Evolutionary conservation across 257 asterid genomes (phyloP).

Genomic region (Rubia yunnanensis): DNA sequence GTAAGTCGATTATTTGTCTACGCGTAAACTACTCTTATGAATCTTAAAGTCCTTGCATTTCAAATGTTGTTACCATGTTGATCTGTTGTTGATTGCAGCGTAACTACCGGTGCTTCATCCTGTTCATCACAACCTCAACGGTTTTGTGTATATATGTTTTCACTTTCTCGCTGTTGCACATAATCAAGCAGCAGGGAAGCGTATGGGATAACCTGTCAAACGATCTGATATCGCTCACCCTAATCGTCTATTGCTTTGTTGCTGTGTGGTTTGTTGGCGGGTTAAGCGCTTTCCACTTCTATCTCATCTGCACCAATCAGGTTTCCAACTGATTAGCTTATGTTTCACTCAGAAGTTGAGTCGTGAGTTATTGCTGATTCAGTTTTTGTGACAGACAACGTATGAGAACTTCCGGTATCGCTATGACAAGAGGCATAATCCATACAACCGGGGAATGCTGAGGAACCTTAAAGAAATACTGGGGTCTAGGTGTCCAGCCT

Average conservation of each 20-base stretch:
- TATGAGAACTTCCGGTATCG: constrained; percentile 84
- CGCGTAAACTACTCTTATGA: too few relatives aligned
- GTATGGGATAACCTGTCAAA: constrained; percentile 48
- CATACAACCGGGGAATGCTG: constrained; percentile 46
- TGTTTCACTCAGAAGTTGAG: too few relatives aligned
- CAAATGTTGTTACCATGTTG: too few relatives aligned
- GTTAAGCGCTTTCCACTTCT: constrained; percentile 67
- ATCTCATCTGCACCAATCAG: constrained; percentile 82
- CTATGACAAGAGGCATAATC: constrained; percentile 76
- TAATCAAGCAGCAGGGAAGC: constrained; percentile 38
- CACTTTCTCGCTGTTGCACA: constrained; percentile 68
- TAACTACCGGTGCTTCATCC: constrained; percentile 69
- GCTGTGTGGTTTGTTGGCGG: constrained; percentile 94
- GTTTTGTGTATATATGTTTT: constrained; percentile 69
- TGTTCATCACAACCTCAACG: constrained; percentile 69
- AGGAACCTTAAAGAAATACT: constrained; percentile 56
- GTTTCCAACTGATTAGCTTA: constrained; percentile 27
- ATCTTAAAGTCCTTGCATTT: too few relatives aligned
- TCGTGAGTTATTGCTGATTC: too few relatives aligned
- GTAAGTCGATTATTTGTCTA: too few relatives aligned
- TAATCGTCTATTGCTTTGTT: constrained; percentile 64
- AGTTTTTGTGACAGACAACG: constrained; percentile 51
- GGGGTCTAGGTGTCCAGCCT: constrained; percentile 37
- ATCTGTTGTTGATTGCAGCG: constrained; percentile 40
- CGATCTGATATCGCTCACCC: constrained; percentile 46